Evolutionary conservation across 768 basidiomycete genomes (phyloP), one percentile per base, ranked within the genome.

Genomic region (Macrocybe gigantea): DNA sequence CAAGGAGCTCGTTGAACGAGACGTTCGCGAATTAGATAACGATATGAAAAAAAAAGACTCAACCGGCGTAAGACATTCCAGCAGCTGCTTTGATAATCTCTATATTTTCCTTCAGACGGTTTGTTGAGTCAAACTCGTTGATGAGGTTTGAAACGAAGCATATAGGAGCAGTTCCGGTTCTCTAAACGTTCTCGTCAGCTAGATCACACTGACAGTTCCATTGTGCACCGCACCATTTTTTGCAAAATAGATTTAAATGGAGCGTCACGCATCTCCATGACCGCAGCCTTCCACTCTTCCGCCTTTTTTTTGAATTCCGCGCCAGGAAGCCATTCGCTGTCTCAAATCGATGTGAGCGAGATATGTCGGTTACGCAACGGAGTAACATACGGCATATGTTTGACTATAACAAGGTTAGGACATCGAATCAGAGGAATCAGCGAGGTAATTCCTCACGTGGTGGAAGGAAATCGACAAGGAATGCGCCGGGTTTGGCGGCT

Each of bases 401-500:
- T 79, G 45, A 80, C 78, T 75, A 48, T 9, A 5, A n/a, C 3
- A 31, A 22, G 31, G 5, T 8, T 41, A 37, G 38, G 4, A n/a
- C n/a, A 43, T 36, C 9, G 7, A 6, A 9, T 6, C 34, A n/a
- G 5, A 41, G 7, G 33, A n/a, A 31, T 7, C 15, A 14, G 22
- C 11, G 32, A n/a, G 3, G 14, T 38, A 7, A 11, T 15, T 6
- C 56, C 64, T 37, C 48, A 67, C 67, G 50, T 47, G 65, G 60
- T n/a, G 77, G 77, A 38, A 79, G 60, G 31, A 75, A 52, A 47
- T 75, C 71, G 8, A 80, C 79, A 6, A 79, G 58, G 54, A 79
- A 81, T 3, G 74, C 74, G 5, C 79, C 79, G 1, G 75, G 77
- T 50, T 67, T 69, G 7, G 72, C 69, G 0, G 77, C 78, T 56